Percentiles rank a stretch among this genome's conserved stretches.
Evolutionary conservation across 495 filamentous ascomycete genomes (phyloP).

Genomic region (Trypethelium eluteriae): DNA sequence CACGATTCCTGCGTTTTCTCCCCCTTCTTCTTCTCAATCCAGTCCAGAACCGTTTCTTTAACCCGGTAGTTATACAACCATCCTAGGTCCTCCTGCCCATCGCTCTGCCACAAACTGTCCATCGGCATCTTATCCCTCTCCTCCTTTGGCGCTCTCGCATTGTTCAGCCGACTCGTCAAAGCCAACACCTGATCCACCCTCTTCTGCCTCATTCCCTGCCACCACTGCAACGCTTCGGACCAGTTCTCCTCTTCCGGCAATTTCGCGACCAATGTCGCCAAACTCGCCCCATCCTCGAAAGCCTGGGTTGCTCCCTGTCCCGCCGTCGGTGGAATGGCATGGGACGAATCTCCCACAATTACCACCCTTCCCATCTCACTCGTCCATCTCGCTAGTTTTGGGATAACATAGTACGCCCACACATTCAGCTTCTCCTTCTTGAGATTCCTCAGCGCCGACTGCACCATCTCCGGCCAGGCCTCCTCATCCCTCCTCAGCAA

Average conservation of each 20-base stretch:
- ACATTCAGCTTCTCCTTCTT: neutral
- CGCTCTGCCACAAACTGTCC: neutral
- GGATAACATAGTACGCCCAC: neutral
- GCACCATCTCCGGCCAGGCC: conserved; percentile 36
- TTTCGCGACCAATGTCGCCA: conserved; percentile 14
- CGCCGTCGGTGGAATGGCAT: conserved; percentile 32
- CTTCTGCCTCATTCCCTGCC: conserved; percentile 3
- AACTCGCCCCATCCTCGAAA: conserved; percentile 28
- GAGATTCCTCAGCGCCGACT: conserved; percentile 31
- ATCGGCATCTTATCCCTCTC: neutral
- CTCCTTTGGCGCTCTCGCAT: neutral
- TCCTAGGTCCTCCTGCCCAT: neutral
- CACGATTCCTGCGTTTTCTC: neutral
- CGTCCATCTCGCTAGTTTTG: neutral
- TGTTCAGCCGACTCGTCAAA: neutral
- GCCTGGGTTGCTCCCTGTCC: conserved; percentile 33
- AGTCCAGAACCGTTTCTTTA: neutral
- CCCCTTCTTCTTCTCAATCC: neutral
- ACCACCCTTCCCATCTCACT: conserved; percentile 17
- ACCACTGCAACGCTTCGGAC: neutral
- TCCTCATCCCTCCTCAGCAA: conserved; percentile 31
- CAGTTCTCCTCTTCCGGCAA: neutral
- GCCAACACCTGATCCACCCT: neutral
- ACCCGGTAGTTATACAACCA: conserved; percentile 1
- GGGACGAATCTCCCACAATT: conserved; percentile 32